Conservation (phyloP, 441 rosid genomes). For the Populus trichocarpa region DNA sequence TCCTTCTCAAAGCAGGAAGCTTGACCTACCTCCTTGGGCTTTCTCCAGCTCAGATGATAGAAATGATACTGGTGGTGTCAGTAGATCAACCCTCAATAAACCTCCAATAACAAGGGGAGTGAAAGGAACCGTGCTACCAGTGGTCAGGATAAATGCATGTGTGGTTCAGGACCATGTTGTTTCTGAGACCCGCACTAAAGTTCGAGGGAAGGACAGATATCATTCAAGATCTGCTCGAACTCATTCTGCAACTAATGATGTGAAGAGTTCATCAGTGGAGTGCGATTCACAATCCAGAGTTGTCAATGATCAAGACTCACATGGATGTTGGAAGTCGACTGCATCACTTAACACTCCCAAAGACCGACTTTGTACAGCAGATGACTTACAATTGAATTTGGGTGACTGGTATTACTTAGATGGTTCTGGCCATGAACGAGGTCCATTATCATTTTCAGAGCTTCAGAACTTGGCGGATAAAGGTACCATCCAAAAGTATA, state of each 20-base stretch:
- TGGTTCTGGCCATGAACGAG: slow-evolving; percentile 93
- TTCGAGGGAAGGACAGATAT: slow-evolving; percentile 68
- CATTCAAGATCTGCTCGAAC: slow-evolving; percentile 68
- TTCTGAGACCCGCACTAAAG: slow-evolving; percentile 70
- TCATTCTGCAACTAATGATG: slow-evolving; percentile 58
- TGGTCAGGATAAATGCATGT: slow-evolving; percentile 95
- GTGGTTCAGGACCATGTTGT: slow-evolving; percentile 96
- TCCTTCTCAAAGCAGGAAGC: slow-evolving; percentile 76
- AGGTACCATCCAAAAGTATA: slow-evolving; percentile 60
- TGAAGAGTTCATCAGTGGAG: slow-evolving; percentile 61
- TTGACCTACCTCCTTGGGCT: slow-evolving; percentile 97
- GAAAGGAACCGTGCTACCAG: slow-evolving; percentile 72
- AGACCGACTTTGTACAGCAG: slow-evolving; percentile 62
- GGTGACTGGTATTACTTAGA: slow-evolving; percentile 98
- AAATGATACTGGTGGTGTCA: slow-evolving; percentile 41
- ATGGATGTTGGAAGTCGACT: slow-evolving; percentile 43
- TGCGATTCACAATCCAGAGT: slow-evolving; percentile 49
- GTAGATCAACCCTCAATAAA: slow-evolving; percentile 43
- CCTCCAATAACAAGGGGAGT: slow-evolving; percentile 57
- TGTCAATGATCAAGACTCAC: slow-evolving; percentile 44
- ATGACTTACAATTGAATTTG: slow-evolving; percentile 78
- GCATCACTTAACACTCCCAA: slow-evolving; percentile 53
- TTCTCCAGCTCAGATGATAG: slow-evolving; percentile 76
- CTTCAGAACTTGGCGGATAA: slow-evolving; percentile 73
- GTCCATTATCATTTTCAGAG: slow-evolving; percentile 73